phyloP scores from a whole-genome alignment of 306 rosid genomes.

The Trichosanthes truncata region DNA sequence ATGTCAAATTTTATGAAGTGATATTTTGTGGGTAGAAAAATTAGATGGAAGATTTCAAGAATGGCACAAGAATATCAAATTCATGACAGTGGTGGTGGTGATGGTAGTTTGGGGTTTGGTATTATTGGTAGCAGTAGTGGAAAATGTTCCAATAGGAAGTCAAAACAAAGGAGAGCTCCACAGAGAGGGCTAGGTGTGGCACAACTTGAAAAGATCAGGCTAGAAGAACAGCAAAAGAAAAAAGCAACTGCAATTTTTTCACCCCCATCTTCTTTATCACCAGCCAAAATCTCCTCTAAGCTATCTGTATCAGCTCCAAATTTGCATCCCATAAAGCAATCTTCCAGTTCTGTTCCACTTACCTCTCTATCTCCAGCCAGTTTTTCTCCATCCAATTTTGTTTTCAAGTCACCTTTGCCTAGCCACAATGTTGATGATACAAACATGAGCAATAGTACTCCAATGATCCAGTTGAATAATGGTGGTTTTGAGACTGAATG shows the following conservation, averaged over 20 bases:
- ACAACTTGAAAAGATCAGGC: constrained; percentile 69
- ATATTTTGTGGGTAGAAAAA: background rate
- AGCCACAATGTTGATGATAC: constrained; percentile 23
- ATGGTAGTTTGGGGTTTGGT: constrained; percentile 7
- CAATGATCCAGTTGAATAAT: constrained; percentile 11
- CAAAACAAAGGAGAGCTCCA: constrained; percentile 59
- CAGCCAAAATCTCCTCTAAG: constrained; percentile 21
- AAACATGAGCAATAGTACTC: constrained; percentile 19
- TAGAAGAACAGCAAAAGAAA: constrained; percentile 55
- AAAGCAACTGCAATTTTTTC: constrained; percentile 9
- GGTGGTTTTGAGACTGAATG: constrained; percentile 27
- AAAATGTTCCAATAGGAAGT: constrained; percentile 41
- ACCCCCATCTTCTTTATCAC: constrained; percentile 18
- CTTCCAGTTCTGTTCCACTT: constrained; percentile 23
- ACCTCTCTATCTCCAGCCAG: constrained; percentile 15
- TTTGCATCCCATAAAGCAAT: constrained; percentile 22
- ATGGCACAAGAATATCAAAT: constrained; percentile 51
- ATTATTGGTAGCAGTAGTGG: constrained; percentile 12
- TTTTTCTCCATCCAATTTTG: constrained; percentile 22
- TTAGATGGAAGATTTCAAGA: constrained; percentile 30
- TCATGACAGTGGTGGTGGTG: constrained; percentile 20
- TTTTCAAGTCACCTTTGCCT: constrained; percentile 22
- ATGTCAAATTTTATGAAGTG: constrained; percentile 17
- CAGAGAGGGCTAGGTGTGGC: constrained; percentile 96
- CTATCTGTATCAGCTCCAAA: constrained; percentile 25